phyloP scores from a whole-genome alignment of 441 rosid genomes.

The Gossypium lobatum region DNA sequence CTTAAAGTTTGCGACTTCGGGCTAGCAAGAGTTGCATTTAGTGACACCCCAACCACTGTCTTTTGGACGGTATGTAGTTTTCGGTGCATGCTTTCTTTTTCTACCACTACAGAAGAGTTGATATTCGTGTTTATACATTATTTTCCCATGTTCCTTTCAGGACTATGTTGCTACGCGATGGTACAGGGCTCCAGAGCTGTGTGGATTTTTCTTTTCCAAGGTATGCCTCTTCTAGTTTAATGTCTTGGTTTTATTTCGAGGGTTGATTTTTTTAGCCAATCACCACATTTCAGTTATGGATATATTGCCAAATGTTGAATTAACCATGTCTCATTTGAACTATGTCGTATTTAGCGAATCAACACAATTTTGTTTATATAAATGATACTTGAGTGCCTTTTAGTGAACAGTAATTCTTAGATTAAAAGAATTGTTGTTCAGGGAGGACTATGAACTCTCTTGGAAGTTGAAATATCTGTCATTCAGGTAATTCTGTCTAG shows the following conservation, averaged over 20 bases:
- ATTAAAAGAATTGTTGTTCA: constrained; percentile 85
- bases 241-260: neutral
- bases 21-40: constrained; percentile 88
- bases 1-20: constrained; percentile 98
- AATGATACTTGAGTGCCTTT: constrained; percentile 42
- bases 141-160: constrained; percentile 32
- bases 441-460: constrained; percentile 92
- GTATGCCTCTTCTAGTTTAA: constrained; percentile 32
- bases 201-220: constrained; percentile 97
- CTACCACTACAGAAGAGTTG: neutral
- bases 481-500: constrained; percentile 66
- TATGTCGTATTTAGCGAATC: neutral
- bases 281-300: neutral
- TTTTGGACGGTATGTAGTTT: constrained; percentile 82
- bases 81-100: neutral
- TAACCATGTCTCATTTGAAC: neutral
- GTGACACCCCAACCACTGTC: constrained; percentile 82
- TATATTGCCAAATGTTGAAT: neutral
- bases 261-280: neutral
- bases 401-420: constrained; percentile 65
- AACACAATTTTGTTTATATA: constrained; percentile 20
- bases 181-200: constrained; percentile 99
- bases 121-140: constrained; percentile 6
- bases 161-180: constrained; percentile 99
- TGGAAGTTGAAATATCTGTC: constrained; percentile 85